Evolutionary conservation across 176 grass and related monocot genomes (phyloP).

Genomic region (Guadua angustifolia): DNA sequence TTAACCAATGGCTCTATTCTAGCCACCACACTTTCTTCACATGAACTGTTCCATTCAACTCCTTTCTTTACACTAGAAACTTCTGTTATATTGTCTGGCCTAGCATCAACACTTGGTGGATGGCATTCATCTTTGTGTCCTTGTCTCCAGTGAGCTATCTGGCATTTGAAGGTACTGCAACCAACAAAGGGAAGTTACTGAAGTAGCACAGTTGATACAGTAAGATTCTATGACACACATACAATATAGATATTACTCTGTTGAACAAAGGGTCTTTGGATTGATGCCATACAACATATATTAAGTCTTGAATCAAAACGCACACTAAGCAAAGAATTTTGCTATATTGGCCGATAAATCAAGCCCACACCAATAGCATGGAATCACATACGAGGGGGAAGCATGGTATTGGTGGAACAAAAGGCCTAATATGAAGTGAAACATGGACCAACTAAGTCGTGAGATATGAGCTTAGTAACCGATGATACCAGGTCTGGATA

Average conservation of each 20-base stretch:
- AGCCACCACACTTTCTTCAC: slow-evolving; percentile 30
- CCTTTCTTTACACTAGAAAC: slow-evolving; percentile 36
- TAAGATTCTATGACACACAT: slow-evolving; percentile 30
- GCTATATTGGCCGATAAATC: not conserved
- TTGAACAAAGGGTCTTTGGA: not conserved
- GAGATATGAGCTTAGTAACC: not conserved
- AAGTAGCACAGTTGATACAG: slow-evolving; percentile 16
- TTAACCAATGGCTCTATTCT: slow-evolving; percentile 1
- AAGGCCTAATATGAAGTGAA: not conserved
- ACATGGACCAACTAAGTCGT: not conserved
- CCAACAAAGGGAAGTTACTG: slow-evolving; percentile 34
- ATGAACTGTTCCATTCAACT: slow-evolving; percentile 20
- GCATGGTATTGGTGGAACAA: slow-evolving; percentile 1
- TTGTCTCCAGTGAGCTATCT: slow-evolving; percentile 88
- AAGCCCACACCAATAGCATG: not conserved
- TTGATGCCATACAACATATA: slow-evolving; percentile 6
- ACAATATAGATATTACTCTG: slow-evolving; percentile 22
- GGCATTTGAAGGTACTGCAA: slow-evolving; percentile 82
- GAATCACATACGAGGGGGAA: slow-evolving; percentile 1
- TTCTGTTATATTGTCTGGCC: slow-evolving; percentile 17
- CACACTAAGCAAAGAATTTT: not conserved
- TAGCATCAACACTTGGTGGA: slow-evolving; percentile 47
- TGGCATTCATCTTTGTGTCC: slow-evolving; percentile 85
- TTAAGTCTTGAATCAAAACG: slow-evolving; percentile 15
- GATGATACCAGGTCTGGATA: not conserved